Conservation (phyloP, 1,284 basidiomycete species). For the Dichomitus squalens region DNA sequence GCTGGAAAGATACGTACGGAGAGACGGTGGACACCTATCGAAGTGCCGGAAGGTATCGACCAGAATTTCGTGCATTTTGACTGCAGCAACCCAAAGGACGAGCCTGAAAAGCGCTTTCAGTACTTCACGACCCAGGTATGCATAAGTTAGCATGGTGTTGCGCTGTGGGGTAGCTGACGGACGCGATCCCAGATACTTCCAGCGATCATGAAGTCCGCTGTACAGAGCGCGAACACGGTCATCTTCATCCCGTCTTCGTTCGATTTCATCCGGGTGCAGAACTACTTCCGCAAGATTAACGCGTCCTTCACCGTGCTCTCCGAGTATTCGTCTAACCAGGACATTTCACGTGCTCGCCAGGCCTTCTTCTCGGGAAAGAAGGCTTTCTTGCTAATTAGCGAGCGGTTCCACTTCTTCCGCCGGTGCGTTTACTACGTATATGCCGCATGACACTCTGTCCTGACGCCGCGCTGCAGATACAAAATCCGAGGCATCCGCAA, state of each 20-base stretch:
- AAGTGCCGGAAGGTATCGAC: conserved; percentile 78
- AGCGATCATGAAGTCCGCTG: conserved; percentile 84
- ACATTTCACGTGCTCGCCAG: conserved; percentile 91
- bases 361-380: conserved; percentile 91
- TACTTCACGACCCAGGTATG: conserved; percentile 85
- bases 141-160: conserved; percentile 1
- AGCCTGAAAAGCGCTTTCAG: conserved; percentile 86
- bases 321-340: conserved; percentile 90
- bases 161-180: not conserved
- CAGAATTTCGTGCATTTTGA: conserved; percentile 84
- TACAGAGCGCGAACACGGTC: conserved; percentile 85
- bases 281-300: conserved; percentile 80
- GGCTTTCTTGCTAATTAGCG: conserved; percentile 88
- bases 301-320: conserved; percentile 84
- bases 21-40: conserved; percentile 67
- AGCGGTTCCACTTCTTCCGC: conserved; percentile 98
- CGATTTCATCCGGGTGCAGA: conserved; percentile 93
- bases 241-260: conserved; percentile 95
- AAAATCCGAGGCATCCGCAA: conserved; percentile 91
- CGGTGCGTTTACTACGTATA: conserved; percentile 46
- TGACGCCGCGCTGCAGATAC: conserved; percentile 56
- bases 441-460: too few relatives aligned
- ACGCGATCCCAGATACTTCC: conserved; percentile 66
- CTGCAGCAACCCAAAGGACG: conserved; percentile 71
- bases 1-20: conserved; percentile 81